A percentile compares a stretch with the other conserved stretches of the same genome.
Evolutionary conservation across 192 early-diverging fungal genomes (phyloP).

Genomic region (Haplosporangium gracile): DNA sequence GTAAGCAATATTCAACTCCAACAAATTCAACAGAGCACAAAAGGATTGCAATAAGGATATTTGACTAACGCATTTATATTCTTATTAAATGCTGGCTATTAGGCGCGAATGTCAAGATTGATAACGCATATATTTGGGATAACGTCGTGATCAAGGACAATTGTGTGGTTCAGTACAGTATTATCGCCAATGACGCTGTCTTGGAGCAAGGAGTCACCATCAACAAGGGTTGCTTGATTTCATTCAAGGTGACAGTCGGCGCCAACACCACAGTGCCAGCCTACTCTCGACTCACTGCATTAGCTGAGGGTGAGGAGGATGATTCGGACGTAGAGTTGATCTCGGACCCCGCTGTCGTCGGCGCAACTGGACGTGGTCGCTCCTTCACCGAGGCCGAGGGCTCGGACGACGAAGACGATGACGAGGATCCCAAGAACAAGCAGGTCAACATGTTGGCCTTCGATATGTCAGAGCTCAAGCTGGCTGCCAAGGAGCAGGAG

Average conservation of each 20-base stretch:
- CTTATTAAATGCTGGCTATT: background rate
- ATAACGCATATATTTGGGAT: conserved; percentile 92
- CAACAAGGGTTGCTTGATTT: conserved; percentile 81
- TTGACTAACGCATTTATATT: background rate
- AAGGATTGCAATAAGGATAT: too few relatives aligned
- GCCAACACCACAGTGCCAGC: conserved; percentile 76
- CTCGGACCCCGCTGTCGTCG: conserved; percentile 62
- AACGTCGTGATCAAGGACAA: conserved; percentile 75
- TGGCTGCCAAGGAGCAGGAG: conserved; percentile 37
- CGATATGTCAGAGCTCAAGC: conserved; percentile 59
- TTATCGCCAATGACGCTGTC: conserved; percentile 80
- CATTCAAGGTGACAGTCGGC: conserved; percentile 75
- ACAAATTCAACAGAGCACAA: too few relatives aligned
- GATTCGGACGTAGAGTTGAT: conserved; percentile 55
- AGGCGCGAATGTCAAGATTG: conserved; percentile 81
- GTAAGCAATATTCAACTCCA: conserved; percentile 13
- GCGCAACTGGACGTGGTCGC: conserved; percentile 60
- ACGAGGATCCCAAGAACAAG: conserved; percentile 67
- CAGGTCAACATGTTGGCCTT: conserved; percentile 64
- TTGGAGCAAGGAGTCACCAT: conserved; percentile 77
- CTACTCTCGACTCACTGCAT: conserved; percentile 73
- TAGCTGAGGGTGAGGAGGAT: conserved; percentile 59
- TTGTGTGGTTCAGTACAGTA: conserved; percentile 74
- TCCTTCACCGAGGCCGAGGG: conserved; percentile 66
- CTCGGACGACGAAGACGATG: conserved; percentile 70